Evolutionary conservation across 2,329 filamentous ascomycete species (phyloP).

Genomic region (Neocucurbitaria cava): DNA sequence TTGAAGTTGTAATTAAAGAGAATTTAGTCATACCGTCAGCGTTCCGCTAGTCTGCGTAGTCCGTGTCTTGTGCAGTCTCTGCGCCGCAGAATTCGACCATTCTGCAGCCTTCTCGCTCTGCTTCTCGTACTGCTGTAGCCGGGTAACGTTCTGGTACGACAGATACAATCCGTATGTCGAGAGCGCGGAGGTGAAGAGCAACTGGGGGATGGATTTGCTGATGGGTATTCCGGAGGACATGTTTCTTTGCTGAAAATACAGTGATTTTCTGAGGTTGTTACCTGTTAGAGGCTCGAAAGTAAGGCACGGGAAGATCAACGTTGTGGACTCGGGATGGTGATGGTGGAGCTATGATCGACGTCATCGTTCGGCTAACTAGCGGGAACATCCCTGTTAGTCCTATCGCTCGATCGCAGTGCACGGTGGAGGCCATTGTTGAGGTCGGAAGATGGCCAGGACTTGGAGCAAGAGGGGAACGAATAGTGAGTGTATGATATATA

Average conservation of each 20-base stretch:
- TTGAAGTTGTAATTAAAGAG: background rate
- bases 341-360: conserved; percentile 1
- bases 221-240: conserved; percentile 6
- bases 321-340: background rate
- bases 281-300: background rate
- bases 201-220: conserved; percentile 14
- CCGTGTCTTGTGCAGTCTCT: conserved; percentile 44
- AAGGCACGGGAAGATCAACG: background rate
- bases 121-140: conserved; percentile 45
- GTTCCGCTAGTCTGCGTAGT: conserved; percentile 45
- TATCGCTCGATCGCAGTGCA: background rate
- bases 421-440: too few relatives aligned
- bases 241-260: background rate
- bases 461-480: background rate
- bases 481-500: background rate
- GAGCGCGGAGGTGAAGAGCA: conserved; percentile 26
- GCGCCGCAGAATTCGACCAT: conserved; percentile 42
- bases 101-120: conserved; percentile 46
- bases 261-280: background rate
- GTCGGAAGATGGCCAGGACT: background rate
- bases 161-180: conserved; percentile 42
- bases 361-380: background rate
- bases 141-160: conserved; percentile 46
- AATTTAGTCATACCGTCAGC: conserved; percentile 35
- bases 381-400: background rate